Evolutionary conservation across 1,284 basidiomycete species (phyloP), one percentile per base, ranked within the genome.

Genomic region (Ganoderma sinense): DNA sequence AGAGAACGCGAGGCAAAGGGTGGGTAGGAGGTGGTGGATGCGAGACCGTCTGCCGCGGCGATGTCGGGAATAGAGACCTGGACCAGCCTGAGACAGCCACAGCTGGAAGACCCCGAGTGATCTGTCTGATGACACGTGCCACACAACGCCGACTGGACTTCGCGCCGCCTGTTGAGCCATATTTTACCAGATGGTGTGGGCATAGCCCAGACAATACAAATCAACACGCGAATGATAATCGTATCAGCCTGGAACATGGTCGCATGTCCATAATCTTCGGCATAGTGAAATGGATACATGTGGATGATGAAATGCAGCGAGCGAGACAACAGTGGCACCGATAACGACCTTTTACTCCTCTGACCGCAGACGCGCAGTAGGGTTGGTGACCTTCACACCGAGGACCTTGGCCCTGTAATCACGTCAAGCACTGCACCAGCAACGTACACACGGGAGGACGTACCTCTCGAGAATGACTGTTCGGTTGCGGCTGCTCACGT

Each of bases 401-500:
- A 98, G 85, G 69, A 89, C 94, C 86, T 95, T 97, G 73, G 97
- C 96, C 81, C 97, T 95, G 3, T 29, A 14, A 10, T 23, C 10
- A 29, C 29, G 5, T 16, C 14, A n/a, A 33, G 43, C 43, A 51
- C 33, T 43, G 16, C 18, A 10, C 16, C 26, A 31, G 8, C 10
- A 36, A 31, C 36, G 13, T 16, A 51, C 1, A 45, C 29, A 10
- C 6, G 51, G n/a, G 14, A 41, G 26, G 18, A 77, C 88, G 41
- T 73, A 94, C 94, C 94, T 89, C 84, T 97, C 95, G 72, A 99
- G 87, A 78, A 99, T 97, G 76, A 90, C 86, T 73, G 94, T 92
- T 79, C 98, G 95, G 91, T 99, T 99, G 83, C 96, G 94, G 87
- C 94, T 95, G 86, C 93, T 95, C 78, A 99, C 97, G 81, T 93